Conservation (phyloP, 202 grass and related monocot genomes). For the Zizania palustris region DNA sequence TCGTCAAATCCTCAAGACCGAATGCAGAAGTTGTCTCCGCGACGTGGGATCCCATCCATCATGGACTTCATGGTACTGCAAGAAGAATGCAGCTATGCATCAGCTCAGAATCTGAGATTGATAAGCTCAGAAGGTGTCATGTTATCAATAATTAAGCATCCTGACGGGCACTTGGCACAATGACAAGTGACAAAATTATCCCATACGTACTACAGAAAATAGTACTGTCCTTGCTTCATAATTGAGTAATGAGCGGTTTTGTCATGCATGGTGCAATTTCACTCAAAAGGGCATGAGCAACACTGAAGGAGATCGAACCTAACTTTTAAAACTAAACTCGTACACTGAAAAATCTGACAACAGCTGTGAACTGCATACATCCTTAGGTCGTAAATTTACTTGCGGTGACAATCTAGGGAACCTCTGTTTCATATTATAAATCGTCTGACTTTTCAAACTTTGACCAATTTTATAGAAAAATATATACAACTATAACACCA, state of each 20-base stretch:
- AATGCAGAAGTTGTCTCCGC: conserved; percentile 35
- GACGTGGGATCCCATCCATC: conserved; percentile 43
- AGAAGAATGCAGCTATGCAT: conserved; percentile 11
- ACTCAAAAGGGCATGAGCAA: background rate
- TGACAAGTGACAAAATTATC: background rate
- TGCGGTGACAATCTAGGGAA: background rate
- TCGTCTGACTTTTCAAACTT: too few species aligned
- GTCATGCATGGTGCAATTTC: conserved; percentile 1
- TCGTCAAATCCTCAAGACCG: conserved; percentile 36
- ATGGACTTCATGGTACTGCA: background rate
- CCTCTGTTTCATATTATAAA: too few species aligned
- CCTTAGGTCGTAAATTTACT: background rate
- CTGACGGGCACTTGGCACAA: conserved; percentile 22
- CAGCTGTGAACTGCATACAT: background rate
- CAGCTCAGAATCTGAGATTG: conserved; percentile 14
- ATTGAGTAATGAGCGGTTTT: conserved; percentile 9
- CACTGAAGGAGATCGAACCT: background rate
- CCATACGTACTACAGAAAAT: background rate
- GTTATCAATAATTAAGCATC: conserved; percentile 10
- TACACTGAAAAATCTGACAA: background rate
- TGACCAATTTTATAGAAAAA: too few species aligned
- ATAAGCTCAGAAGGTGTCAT: conserved; percentile 10
- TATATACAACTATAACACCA: too few species aligned
- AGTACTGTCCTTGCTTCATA: background rate
- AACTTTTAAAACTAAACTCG: background rate